phyloP scores from a whole-genome alignment of 805 yeast genomes.

The Wickerhamomyces pijperi region DNA sequence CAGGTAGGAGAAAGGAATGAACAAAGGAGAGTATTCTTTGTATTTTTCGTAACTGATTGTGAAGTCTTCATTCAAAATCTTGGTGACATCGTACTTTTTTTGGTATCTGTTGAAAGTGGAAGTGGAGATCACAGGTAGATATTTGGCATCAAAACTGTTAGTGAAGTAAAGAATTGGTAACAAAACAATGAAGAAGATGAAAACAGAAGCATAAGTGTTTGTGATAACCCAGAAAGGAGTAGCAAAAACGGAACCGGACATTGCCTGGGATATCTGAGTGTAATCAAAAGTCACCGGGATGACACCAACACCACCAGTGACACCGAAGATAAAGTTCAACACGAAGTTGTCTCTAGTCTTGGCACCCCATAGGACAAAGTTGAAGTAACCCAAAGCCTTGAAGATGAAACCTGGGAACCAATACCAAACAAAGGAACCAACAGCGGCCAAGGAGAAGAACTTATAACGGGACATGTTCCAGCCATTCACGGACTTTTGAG shows the following conservation, averaged over 20 bases:
- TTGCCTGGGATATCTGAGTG: constrained; percentile 34
- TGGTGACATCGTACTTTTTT: constrained; percentile 32
- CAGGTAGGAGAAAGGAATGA: constrained; percentile 46
- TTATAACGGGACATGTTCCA: constrained; percentile 45
- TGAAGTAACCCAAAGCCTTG: constrained; percentile 48
- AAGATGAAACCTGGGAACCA: constrained; percentile 62
- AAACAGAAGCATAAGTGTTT: constrained; percentile 32
- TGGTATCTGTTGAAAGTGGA: constrained; percentile 39
- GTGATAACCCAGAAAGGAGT: constrained; percentile 34
- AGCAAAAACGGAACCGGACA: constrained; percentile 47
- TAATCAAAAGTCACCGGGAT: constrained; percentile 48
- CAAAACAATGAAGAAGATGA: constrained; percentile 37
- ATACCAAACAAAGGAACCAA: constrained; percentile 40
- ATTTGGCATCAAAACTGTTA: constrained; percentile 48
- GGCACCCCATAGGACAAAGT: constrained; percentile 26
- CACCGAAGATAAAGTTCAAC: constrained; percentile 55
- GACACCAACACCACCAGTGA: constrained; percentile 40
- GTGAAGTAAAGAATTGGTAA: constrained; percentile 40
- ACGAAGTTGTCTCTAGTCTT: constrained; percentile 35
- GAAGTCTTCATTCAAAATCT: constrained; percentile 32
- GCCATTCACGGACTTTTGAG: constrained; percentile 31
- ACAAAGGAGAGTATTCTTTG: constrained; percentile 44
- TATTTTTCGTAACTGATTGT: constrained; percentile 33
- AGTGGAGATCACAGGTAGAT: constrained; percentile 45
- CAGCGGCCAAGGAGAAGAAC: constrained; percentile 34